Base-by-base conservation (phyloP, 2,329 filamentous ascomycete species). In the Decorospora gaudefroyi region DNA sequence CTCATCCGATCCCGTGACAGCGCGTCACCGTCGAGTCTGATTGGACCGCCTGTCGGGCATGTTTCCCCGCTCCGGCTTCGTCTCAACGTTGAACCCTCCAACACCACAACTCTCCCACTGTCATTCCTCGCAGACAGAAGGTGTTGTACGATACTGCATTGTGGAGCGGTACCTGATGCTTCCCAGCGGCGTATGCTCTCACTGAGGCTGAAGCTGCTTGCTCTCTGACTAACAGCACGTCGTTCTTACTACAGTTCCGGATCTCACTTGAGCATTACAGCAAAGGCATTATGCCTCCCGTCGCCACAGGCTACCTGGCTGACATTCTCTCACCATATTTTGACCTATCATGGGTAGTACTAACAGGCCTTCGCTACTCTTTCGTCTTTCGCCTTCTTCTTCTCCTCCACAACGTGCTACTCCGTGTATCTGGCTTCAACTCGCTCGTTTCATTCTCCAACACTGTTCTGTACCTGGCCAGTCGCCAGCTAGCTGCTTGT, bases 1-100 rank as follows among this genome's bases (percentile, higher is more conserved):
- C 50, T 58, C 46, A 54, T 52, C 51, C 17, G 12, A 34, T 51
- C 46, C 15, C 44, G 50, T 51, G 48, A 53, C 31, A 33, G 27
- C 48, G 51, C 37, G 51, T 35, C 29, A 36, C 34, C 12, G 30
- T 22, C 42, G 46, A 25, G 32, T 25, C 21, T 42, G 43, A 46
- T 42, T 42, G 43, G 43, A 10, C 25, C 21, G 18, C 9, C n/a
- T 9, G n/a, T 28, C 18, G 18, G 30, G 17, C 12, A 15, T 16
- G 28, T 19, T 36, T 35, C 38, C 33, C 31, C 35, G 19, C 32
- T 18, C 11, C n/a, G n/a, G n/a, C n/a, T n/a, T n/a, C n/a, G n/a
- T n/a, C n/a, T n/a, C n/a, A n/a, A n/a, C n/a, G n/a, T n/a, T n/a
- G n/a, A n/a, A 25, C 30, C 35, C 44, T 11, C 42, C 26, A 46